Evolutionary conservation across 1,139 yeast species (phyloP), one percentile per base, ranked within the genome.

Genomic region (Scheffersomyces cryptocercus): DNA sequence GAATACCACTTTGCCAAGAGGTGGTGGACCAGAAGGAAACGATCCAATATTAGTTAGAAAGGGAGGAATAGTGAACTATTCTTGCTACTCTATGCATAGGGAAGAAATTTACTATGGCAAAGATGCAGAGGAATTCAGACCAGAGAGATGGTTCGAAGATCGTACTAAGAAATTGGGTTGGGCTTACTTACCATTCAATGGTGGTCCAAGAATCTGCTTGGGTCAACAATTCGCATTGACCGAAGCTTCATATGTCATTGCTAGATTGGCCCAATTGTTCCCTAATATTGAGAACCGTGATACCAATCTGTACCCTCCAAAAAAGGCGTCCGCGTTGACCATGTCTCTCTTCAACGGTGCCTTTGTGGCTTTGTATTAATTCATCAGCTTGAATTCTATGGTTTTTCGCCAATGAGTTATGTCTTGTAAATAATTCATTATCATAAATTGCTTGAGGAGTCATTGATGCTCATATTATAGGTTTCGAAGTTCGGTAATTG

Each of bases 221-320:
- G 85, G 84, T 13, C 84, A 79, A 59, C 84, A 78, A 56, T 77
- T 75, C 59, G 84, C 83, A 1, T 68, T 79, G 45, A 77, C 82
- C 13, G 85, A 80, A 58, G 79, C 81, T 3, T 65, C 77, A 3
- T 79, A 77, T 48, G 70, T 73, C 8, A 51, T 73, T 33, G 68
- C 66, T 12, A 62, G 83, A 44, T 55, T 79, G 40, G 56, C 54
- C 44, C 54, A 67, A 60, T 55, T 64, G 60, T 70, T 67, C 54
- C 66, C 70, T 11, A 59, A 63, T 44, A 55, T 70, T 44, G 52
- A 50, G 4, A 48, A 55, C 40, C 60, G 48, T 38, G 71, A 64
- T 40, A 38, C 33, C 26, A 40, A 49, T 5, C 56, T 56, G 12
- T 65, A 65, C 45, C 73, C 73, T 37, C 49, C 49, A 8, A 29